Evolutionary conservation across 352 stramenopile genomes (phyloP).

Genomic region (Globisporangium sylvaticum): DNA sequence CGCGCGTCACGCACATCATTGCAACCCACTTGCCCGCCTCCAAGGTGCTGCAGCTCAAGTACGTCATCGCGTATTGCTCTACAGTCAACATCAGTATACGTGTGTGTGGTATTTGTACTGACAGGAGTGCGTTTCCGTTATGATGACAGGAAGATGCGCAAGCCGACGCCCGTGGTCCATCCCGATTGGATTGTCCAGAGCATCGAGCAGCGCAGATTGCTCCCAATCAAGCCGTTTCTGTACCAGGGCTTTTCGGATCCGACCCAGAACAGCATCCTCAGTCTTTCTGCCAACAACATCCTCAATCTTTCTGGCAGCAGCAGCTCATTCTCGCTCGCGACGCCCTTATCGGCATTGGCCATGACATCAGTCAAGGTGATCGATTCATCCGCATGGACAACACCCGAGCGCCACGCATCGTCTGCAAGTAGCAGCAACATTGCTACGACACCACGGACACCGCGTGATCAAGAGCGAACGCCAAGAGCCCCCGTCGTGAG

Average conservation of each 20-base stretch:
- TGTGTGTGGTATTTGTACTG: neutral
- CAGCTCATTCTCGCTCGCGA: conserved; percentile 3
- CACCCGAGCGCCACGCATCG: neutral
- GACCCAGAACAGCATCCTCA: conserved; percentile 47
- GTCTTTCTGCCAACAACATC: conserved; percentile 11
- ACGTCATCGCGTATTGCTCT: conserved; percentile 10
- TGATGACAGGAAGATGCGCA: conserved; percentile 42
- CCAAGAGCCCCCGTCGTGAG: neutral
- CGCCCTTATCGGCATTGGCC: neutral
- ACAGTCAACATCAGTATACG: neutral
- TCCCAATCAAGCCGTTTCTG: conserved; percentile 81
- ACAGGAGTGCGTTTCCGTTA: neutral
- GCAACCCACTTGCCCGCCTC: conserved; percentile 78
- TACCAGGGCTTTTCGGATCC: conserved; percentile 78
- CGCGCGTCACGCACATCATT: conserved; percentile 84
- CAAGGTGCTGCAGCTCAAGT: conserved; percentile 86
- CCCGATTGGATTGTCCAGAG: conserved; percentile 92
- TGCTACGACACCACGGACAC: neutral
- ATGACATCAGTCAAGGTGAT: neutral
- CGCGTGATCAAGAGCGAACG: neutral
- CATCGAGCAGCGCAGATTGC: conserved; percentile 61
- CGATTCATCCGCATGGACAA: neutral
- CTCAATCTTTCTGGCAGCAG: neutral
- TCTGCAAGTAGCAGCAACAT: neutral
- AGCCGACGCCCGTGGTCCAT: conserved; percentile 71